Evolutionary conservation across 140 eudicot species (phyloP), one percentile per base, ranked within the genome.

Genomic region (Cichorium intybus): DNA sequence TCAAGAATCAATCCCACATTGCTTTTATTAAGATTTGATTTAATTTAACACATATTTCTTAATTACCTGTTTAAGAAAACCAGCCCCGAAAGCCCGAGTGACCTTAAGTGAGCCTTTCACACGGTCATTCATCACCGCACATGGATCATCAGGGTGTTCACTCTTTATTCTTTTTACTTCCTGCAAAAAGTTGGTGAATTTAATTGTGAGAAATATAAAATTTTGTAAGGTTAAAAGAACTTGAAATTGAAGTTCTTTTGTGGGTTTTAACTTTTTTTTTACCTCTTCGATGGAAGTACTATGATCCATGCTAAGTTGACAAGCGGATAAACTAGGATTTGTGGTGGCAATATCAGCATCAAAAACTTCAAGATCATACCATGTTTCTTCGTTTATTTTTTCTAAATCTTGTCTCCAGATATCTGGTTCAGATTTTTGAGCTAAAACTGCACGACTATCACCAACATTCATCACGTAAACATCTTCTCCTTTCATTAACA

Each of bases 11-110:
- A 75, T 60, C 64, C 66, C 75, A 59, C 48, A 27, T 57, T 29
- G 60, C 48, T 46, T 69, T 58, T 69, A 31, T 20, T 21, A 52
- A 33, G 24, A 66, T 20, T 17, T 5, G 17, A 57, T 24, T 39
- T 57, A 47, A 56, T 12, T 41, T n/a, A 56, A 39, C 16, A 56
- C 0, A 20, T 48, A 14, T 48, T 33, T 49, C 29, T 16, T 52
- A 12, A 48, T 52, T 78, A 91, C 97, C 97, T 91, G 96, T 68
- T 91, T 91, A 64, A 91, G 97, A 77, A 91, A 91, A 68, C 97
- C 97, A 66, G 97, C 96, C 37, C 97, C 97, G 48, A 91, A 91
- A 67, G 97, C 97, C 47, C 97, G 84, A 49, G 97, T 91, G 69
- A 91, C 97, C 79, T 85, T 91, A 77, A 91, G 41, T 3, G 97